Evolutionary conservation across 345 rosid genomes (phyloP).

Genomic region (Syzygium jambos): DNA sequence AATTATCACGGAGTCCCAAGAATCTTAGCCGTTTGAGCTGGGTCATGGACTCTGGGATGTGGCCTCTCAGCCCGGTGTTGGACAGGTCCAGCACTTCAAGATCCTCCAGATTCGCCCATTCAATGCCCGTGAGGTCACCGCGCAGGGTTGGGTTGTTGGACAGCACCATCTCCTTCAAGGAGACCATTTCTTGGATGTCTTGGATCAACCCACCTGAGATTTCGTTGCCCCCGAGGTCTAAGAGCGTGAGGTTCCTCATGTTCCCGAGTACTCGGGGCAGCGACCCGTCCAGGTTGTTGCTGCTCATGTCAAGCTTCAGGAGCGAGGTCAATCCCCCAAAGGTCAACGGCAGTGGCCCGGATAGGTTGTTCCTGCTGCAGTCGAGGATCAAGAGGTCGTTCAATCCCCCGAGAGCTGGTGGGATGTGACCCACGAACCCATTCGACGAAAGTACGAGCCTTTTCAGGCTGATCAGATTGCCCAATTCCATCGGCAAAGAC

Average conservation of each 20-base stretch:
- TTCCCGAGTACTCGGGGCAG: conserved; percentile 13
- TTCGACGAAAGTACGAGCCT: conserved; percentile 22
- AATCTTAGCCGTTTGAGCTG: conserved; percentile 14
- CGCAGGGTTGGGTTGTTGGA: conserved; percentile 16
- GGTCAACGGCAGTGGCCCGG: conserved; percentile 20
- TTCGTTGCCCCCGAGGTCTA: conserved; percentile 24
- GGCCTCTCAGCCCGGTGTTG: conserved; percentile 13
- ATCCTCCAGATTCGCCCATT: conserved; percentile 16
- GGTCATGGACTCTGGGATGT: conserved; percentile 15
- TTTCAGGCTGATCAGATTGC: conserved; percentile 11
- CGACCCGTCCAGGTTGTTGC: conserved; percentile 14
- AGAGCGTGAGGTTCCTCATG: conserved; percentile 13
- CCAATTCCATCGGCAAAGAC: conserved; percentile 9
- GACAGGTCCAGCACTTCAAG: conserved; percentile 22
- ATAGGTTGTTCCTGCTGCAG: conserved; percentile 24
- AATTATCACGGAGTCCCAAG: conserved; percentile 22
- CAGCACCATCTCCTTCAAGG: conserved; percentile 22
- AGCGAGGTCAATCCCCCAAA: conserved; percentile 15
- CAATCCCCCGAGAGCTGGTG: conserved; percentile 16
- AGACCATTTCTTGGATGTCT: conserved; percentile 20
- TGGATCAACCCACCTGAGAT: conserved; percentile 19
- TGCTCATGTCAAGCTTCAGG: conserved; percentile 31
- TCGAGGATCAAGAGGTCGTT: conserved; percentile 21
- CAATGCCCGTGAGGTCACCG: conserved; percentile 12
- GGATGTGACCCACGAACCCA: conserved; percentile 16